Conservation (phyloP, 176 grass and related monocot species). For the Hsuehochloa calcarea region DNA sequence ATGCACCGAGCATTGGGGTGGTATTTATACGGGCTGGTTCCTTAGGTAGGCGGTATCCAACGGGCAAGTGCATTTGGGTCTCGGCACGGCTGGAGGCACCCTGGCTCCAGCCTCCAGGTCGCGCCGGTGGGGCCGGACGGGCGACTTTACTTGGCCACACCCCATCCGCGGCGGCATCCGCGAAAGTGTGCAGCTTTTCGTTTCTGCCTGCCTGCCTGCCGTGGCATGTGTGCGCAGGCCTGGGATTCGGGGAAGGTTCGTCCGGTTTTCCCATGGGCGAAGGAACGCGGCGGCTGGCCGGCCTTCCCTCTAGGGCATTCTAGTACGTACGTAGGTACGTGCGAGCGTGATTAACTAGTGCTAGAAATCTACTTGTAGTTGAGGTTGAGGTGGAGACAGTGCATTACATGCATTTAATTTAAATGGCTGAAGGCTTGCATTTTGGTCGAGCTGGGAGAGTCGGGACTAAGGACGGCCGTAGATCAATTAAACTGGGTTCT, state of each 20-base stretch:
- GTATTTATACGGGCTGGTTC: conserved; percentile 3
- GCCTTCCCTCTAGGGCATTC: conserved; percentile 12
- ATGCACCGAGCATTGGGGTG: neutral
- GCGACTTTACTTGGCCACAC: conserved; percentile 26
- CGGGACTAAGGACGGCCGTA: neutral
- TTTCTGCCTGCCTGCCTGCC: no score
- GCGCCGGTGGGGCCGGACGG: neutral
- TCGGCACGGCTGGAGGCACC: conserved; percentile 23
- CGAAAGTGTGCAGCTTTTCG: no score
- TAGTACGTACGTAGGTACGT: neutral
- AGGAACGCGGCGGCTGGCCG: conserved; percentile 14
- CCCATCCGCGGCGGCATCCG: conserved; percentile 15
- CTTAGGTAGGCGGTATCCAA: neutral
- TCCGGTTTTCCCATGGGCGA: neutral
- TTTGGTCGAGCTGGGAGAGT: neutral
- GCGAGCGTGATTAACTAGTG: neutral
- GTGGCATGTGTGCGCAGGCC: conserved; percentile 23
- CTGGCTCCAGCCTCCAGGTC: conserved; percentile 49
- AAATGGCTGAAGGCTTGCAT: neutral
- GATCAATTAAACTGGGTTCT: neutral
- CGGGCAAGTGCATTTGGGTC: conserved; percentile 28
- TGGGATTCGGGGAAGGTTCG: conserved; percentile 39
- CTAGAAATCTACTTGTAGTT: neutral
- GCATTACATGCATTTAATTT: neutral
- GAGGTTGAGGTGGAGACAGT: neutral